These are phyloP conservation scores for Stentor coeruleus DNA, from an alignment of 73 alveolate genomes.

Conservation along the genomic window DNA sequence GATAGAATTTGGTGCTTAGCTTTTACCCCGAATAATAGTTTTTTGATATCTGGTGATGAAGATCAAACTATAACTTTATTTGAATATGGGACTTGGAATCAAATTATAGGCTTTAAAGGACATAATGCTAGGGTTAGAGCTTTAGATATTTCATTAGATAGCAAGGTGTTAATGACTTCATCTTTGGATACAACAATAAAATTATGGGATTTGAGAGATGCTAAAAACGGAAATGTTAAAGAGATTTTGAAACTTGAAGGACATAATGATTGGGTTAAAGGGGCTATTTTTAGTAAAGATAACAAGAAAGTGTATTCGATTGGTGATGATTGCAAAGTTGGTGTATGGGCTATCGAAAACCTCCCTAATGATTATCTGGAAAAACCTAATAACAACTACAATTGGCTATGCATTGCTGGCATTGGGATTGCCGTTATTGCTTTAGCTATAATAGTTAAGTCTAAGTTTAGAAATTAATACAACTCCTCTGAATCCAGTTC, in stretches of 20 bases:
- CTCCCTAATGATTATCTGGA: background rate
- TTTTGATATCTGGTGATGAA: background rate
- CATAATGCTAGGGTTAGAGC: background rate
- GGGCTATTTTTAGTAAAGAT: background rate
- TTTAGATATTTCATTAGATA: background rate
- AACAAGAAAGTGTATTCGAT: no score
- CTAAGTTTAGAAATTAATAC: background rate
- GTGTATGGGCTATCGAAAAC: background rate
- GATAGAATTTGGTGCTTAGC: background rate
- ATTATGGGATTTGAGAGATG: no score
- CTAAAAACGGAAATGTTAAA: background rate
- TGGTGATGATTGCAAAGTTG: background rate
- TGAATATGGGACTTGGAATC: background rate
- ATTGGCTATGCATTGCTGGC: background rate
- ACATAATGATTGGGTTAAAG: background rate
- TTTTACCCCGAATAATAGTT: background rate
- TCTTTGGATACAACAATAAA: background rate
- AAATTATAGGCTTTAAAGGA: background rate
- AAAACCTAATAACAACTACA: background rate
- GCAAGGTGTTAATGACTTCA: background rate
- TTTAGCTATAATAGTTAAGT: background rate
- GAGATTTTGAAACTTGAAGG: background rate
- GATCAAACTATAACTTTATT: background rate
- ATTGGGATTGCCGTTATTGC: no score
- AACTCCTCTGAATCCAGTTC: background rate